Evolutionary conservation across 148 eudicot genomes (phyloP).

Genomic region (Amaranthus cruentus): DNA sequence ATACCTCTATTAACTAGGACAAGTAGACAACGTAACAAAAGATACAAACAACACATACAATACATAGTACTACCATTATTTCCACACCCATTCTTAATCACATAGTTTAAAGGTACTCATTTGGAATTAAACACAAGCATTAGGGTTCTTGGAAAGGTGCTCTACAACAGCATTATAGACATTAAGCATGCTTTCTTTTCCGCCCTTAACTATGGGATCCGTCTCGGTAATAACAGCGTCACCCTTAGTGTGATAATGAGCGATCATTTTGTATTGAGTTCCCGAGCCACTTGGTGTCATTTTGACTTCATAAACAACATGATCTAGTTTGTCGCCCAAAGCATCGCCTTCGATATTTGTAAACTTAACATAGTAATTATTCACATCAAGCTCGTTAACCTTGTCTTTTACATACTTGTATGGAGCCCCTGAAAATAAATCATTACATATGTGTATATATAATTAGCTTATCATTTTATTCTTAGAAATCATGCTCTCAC

Average conservation of each 20-base stretch:
- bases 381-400: conserved; percentile 4
- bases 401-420: conserved; percentile 14
- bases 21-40: too few relatives aligned
- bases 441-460: not conserved
- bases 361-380: conserved; percentile 5
- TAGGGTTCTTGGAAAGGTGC: conserved; percentile 2
- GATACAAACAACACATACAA: too few relatives aligned
- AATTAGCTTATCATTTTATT: not conserved
- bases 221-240: conserved; percentile 3
- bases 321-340: not conserved
- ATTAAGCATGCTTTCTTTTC: not conserved
- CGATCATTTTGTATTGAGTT: conserved; percentile 7
- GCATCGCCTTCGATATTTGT: conserved; percentile 14
- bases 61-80: too few relatives aligned
- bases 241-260: conserved; percentile 12
- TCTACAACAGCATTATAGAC: not conserved
- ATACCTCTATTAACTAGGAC: too few relatives aligned
- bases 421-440: conserved; percentile 12
- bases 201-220: not conserved
- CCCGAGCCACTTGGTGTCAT: not conserved
- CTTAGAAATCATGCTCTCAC: too few relatives aligned
- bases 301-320: conserved; percentile 2
- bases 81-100: too few relatives aligned
- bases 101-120: too few relatives aligned
- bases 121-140: conserved; percentile 1